Conservation (phyloP, 805 yeast species). For the Nakazawaea holstii region DNA sequence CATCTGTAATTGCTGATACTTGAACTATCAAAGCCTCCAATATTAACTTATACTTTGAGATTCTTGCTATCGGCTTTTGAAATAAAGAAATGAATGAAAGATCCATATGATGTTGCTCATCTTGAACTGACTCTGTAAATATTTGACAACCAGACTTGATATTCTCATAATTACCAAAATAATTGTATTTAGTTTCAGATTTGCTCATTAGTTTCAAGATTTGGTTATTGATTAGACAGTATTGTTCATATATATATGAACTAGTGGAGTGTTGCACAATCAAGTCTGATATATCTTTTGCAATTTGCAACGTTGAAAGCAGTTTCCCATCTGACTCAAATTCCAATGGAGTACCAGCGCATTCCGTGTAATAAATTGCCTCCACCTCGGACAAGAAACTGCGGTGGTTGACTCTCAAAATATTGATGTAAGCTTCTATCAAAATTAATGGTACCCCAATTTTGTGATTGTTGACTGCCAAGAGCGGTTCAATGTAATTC, state of each 20-base stretch:
- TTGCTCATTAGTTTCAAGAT: conserved; percentile 28
- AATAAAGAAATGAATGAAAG: conserved; percentile 47
- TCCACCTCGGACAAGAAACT: conserved; percentile 23
- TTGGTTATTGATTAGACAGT: conserved; percentile 26
- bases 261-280: conserved; percentile 20
- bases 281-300: conserved; percentile 15
- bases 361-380: conserved; percentile 14
- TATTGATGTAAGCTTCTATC: conserved; percentile 22
- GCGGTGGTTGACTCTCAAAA: conserved; percentile 27
- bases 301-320: conserved; percentile 3
- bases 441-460: conserved; percentile 31
- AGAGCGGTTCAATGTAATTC: conserved; percentile 36
- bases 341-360: background rate
- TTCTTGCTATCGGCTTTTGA: conserved; percentile 48
- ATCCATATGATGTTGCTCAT: conserved; percentile 31
- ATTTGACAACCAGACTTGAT: conserved; percentile 26
- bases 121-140: conserved; percentile 38
- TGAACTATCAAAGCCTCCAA: conserved; percentile 34
- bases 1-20: conserved; percentile 18
- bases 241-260: conserved; percentile 27
- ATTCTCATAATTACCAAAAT: conserved; percentile 8
- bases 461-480: conserved; percentile 15
- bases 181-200: conserved; percentile 15
- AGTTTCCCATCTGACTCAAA: conserved; percentile 3
- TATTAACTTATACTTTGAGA: conserved; percentile 45